Evolutionary conservation across 2,329 filamentous ascomycete species (phyloP).

Genomic region (Graphium sp.): DNA sequence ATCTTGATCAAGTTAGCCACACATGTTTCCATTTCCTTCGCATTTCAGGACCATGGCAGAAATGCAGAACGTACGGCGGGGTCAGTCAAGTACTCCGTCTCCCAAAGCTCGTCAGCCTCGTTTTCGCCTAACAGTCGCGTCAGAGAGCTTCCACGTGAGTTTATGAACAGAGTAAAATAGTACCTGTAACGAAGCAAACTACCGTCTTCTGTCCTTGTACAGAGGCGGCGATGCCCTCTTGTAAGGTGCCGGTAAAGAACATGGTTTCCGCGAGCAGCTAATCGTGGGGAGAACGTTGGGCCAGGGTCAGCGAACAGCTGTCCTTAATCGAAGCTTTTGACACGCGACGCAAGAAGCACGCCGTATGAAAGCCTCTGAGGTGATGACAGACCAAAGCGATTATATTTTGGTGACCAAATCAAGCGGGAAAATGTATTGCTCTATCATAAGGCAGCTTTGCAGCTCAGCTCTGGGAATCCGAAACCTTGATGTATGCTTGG

Average conservation of each 20-base stretch:
- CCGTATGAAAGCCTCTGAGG: no score
- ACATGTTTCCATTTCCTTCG: background rate
- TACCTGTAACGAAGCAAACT: constrained; percentile 71
- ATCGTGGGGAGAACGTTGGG: no score
- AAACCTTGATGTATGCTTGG: no score
- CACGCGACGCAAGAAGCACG: no score
- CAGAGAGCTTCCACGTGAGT: background rate
- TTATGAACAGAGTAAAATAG: constrained; percentile 8
- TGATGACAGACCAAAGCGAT: no score
- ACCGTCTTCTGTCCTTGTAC: constrained; percentile 63
- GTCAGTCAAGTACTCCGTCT: constrained; percentile 47
- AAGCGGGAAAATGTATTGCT: no score
- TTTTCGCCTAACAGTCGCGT: constrained; percentile 38
- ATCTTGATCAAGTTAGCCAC: constrained; percentile 22
- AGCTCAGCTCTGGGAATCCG: no score
- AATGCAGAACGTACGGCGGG: constrained; percentile 24
- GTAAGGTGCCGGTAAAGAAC: constrained; percentile 69
- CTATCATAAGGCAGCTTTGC: no score
- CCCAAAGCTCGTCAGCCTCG: constrained; percentile 55
- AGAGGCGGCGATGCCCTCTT: constrained; percentile 64
- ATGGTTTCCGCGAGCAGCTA: no score
- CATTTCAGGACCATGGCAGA: background rate
- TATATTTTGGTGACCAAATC: no score
- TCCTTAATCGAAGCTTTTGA: no score
- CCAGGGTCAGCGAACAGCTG: no score